phyloP scores from a whole-genome alignment of 352 stramenopile genomes.

The Globisporangium apiculatum region DNA sequence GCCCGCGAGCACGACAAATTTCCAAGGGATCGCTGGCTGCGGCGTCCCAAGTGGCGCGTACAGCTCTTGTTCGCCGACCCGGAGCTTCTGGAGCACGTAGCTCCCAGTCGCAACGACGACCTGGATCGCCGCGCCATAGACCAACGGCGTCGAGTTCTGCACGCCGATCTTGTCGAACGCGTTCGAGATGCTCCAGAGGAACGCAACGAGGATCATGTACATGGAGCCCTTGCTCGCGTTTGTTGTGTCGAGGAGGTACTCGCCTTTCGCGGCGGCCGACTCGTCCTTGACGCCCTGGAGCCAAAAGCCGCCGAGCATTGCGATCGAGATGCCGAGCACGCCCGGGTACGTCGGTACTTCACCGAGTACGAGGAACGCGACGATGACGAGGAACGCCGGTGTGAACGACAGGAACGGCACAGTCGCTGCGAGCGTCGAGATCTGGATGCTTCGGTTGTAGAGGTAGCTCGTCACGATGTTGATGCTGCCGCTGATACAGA shows the following conservation, averaged over 20 bases:
- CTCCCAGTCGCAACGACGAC: slow-evolving; percentile 55
- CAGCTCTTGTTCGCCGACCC: slow-evolving; percentile 53
- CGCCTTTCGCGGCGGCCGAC: slow-evolving; percentile 24
- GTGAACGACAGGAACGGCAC: slow-evolving; percentile 81
- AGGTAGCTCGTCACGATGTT: slow-evolving; percentile 81
- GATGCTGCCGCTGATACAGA: slow-evolving; percentile 63
- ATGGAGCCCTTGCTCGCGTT: slow-evolving; percentile 69
- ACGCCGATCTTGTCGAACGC: slow-evolving; percentile 83
- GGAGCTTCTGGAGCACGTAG: slow-evolving; percentile 54
- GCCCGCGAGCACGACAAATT: slow-evolving; percentile 52
- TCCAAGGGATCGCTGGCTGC: slow-evolving; percentile 54
- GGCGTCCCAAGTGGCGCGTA: slow-evolving; percentile 47
- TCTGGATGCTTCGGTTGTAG: slow-evolving; percentile 80
- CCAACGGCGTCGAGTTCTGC: slow-evolving; percentile 64
- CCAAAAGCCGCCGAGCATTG: slow-evolving; percentile 69
- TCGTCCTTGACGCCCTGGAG: slow-evolving; percentile 48
- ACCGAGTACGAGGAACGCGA: slow-evolving; percentile 67
- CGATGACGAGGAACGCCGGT: slow-evolving; percentile 63
- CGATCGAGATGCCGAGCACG: slow-evolving; percentile 58
- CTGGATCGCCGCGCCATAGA: slow-evolving; percentile 70
- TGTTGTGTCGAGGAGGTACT: slow-evolving; percentile 37
- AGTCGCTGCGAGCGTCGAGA: slow-evolving; percentile 70
- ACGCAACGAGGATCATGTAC: slow-evolving; percentile 79
- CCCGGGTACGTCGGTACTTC: slow-evolving; percentile 63
- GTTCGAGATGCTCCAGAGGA: slow-evolving; percentile 80